These are phyloP conservation scores for Geotrichum europaeum DNA, from an alignment of 1,139 yeast genomes.

Conservation along the genomic window DNA sequence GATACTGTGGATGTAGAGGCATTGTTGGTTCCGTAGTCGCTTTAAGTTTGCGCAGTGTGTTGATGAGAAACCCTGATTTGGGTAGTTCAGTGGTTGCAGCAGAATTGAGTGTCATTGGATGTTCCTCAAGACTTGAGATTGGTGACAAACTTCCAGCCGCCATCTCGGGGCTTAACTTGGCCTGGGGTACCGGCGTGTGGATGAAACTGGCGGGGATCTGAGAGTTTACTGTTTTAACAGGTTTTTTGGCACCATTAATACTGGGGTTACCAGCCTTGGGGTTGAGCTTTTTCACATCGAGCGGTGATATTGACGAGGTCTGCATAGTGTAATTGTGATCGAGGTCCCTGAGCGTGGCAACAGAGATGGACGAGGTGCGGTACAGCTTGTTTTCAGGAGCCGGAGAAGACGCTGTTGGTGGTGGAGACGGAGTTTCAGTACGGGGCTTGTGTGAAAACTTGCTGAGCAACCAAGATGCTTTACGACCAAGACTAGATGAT, in stretches of 20 bases:
- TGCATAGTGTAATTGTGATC: background rate
- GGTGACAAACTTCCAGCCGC: slow-evolving; percentile 1
- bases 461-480: slow-evolving; percentile 5
- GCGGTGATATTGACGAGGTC: background rate
- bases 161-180: slow-evolving; percentile 2
- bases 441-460: background rate
- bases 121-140: background rate
- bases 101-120: background rate
- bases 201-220: background rate
- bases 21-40: background rate
- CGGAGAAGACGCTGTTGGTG: background rate
- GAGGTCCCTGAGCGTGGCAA: background rate
- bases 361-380: background rate
- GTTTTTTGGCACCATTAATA: background rate
- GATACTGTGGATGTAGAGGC: background rate
- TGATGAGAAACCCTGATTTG: slow-evolving; percentile 7
- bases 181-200: background rate
- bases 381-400: background rate
- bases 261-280: background rate
- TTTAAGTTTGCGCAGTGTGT: slow-evolving; percentile 9
- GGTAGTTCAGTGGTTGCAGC: background rate
- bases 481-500: background rate
- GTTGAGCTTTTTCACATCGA: background rate
- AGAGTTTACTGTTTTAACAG: background rate
- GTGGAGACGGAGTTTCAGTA: background rate